These are phyloP conservation scores for Lasiosphaeria miniovina DNA, from an alignment of 495 filamentous ascomycete species.

Conservation along the genomic window DNA sequence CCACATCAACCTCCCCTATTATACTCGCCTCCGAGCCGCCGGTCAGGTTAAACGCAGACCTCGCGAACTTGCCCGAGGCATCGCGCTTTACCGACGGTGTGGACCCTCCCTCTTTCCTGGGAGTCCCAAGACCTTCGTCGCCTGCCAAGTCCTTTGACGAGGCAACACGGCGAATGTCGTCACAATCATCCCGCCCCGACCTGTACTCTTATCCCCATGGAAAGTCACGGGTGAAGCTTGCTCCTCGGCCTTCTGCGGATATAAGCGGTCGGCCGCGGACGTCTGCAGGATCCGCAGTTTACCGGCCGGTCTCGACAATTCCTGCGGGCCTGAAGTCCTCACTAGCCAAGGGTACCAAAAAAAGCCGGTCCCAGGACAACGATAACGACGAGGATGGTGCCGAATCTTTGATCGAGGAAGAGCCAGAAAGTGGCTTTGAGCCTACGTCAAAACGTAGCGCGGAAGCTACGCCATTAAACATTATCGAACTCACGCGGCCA, in stretches of 20 bases:
- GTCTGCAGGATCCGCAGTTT: conserved; percentile 45
- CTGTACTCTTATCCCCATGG: conserved; percentile 56
- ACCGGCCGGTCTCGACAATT: conserved; percentile 70
- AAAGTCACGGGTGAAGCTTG: conserved; percentile 77
- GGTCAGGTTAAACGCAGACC: conserved; percentile 34
- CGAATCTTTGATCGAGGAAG: conserved; percentile 27
- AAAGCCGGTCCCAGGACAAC: conserved; percentile 35
- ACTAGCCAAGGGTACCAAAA: conserved; percentile 38
- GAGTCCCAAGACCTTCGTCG: conserved; percentile 35
- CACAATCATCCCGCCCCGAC: conserved; percentile 67
- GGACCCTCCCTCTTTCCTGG: conserved; percentile 40
- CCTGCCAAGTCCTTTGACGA: conserved; percentile 39
- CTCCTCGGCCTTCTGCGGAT: conserved; percentile 76
- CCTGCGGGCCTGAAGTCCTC: conserved; percentile 53
- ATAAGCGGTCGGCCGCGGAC: conserved; percentile 62
- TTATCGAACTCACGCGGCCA: conserved; percentile 31
- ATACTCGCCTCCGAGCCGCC: conserved; percentile 12
- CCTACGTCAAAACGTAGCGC: conserved; percentile 20
- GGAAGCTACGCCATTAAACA: conserved; percentile 17
- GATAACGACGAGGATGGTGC: conserved; percentile 29
- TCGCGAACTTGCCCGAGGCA: conserved; percentile 36
- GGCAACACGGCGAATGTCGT: conserved; percentile 49
- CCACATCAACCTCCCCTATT: conserved; percentile 1
- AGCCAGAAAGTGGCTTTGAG: conserved; percentile 18
- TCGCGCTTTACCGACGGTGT: conserved; percentile 38